Evolutionary conservation across 805 yeast species (phyloP).

Genomic region (Zygotorulaspora chibaensis): DNA sequence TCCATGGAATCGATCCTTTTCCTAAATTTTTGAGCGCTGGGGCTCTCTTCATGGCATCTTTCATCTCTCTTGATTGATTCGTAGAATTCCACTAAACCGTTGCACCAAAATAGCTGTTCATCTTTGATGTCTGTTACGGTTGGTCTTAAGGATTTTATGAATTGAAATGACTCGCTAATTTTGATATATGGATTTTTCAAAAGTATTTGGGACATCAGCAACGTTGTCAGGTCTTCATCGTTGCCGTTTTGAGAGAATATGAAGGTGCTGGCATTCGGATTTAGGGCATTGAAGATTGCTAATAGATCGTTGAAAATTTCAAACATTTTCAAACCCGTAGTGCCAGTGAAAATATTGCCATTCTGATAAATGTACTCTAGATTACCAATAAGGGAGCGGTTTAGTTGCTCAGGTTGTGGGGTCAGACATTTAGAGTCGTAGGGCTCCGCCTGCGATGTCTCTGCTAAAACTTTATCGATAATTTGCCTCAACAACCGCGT

Average conservation of each 20-base stretch:
- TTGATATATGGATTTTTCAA: conserved; percentile 22
- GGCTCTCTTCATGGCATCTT: not conserved
- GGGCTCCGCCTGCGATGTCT: not conserved
- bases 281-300: conserved; percentile 21
- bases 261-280: conserved; percentile 19
- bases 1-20: conserved; percentile 4
- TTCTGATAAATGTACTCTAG: conserved; percentile 2
- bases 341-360: conserved; percentile 16
- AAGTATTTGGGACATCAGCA: conserved; percentile 27
- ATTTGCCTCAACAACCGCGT: conserved; percentile 16
- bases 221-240: conserved; percentile 26
- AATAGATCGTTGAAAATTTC: conserved; percentile 30
- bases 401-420: conserved; percentile 14
- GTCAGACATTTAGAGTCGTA: conserved; percentile 9
- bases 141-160: conserved; percentile 28
- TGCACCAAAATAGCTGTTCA: conserved; percentile 25
- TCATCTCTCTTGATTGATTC: conserved; percentile 11
- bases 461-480: conserved; percentile 3
- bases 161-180: conserved; percentile 29
- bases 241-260: conserved; percentile 27
- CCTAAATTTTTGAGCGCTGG: conserved; percentile 1
- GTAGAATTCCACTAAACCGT: conserved; percentile 22
- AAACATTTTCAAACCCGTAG: conserved; percentile 20
- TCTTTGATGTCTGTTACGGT: conserved; percentile 17
- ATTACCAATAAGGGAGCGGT: conserved; percentile 2